phyloP scores from a whole-genome alignment of 2,329 filamentous ascomycete species.

The Microcera coccophila region DNA sequence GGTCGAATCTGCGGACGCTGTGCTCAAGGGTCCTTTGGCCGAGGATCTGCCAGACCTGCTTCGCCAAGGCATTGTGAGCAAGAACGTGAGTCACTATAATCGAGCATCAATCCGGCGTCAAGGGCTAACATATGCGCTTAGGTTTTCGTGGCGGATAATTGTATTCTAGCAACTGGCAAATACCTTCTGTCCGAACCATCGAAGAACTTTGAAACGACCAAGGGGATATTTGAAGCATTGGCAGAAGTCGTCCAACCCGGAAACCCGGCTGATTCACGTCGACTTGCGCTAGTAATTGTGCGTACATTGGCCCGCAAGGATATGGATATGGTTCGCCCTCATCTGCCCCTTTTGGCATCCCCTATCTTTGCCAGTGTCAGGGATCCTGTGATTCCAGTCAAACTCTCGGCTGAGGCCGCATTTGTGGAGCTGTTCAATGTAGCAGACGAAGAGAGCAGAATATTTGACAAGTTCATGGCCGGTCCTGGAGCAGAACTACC shows the following conservation, averaged over 20 bases:
- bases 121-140: slow-evolving; percentile 32
- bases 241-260: slow-evolving; percentile 73
- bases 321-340: slow-evolving; percentile 75
- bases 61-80: slow-evolving; percentile 72
- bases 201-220: slow-evolving; percentile 71
- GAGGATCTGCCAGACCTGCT: slow-evolving; percentile 76
- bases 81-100: slow-evolving; percentile 57
- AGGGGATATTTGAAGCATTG: slow-evolving; percentile 75
- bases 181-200: slow-evolving; percentile 69
- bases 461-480: slow-evolving; percentile 88
- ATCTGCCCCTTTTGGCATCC: slow-evolving; percentile 73
- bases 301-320: slow-evolving; percentile 79
- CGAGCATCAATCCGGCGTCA: not conserved
- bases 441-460: slow-evolving; percentile 75
- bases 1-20: slow-evolving; percentile 68
- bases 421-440: slow-evolving; percentile 90
- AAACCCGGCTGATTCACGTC: slow-evolving; percentile 74
- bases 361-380: slow-evolving; percentile 86
- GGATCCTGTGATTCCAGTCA: slow-evolving; percentile 89
- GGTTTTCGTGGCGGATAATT: slow-evolving; percentile 84
- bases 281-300: slow-evolving; percentile 79
- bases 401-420: slow-evolving; percentile 88
- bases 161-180: slow-evolving; percentile 85
- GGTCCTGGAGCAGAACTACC: slow-evolving; percentile 63
- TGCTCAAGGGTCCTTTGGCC: slow-evolving; percentile 62